Conservation (phyloP, 768 basidiomycete genomes). For the Kwoniella botswanensis region DNA sequence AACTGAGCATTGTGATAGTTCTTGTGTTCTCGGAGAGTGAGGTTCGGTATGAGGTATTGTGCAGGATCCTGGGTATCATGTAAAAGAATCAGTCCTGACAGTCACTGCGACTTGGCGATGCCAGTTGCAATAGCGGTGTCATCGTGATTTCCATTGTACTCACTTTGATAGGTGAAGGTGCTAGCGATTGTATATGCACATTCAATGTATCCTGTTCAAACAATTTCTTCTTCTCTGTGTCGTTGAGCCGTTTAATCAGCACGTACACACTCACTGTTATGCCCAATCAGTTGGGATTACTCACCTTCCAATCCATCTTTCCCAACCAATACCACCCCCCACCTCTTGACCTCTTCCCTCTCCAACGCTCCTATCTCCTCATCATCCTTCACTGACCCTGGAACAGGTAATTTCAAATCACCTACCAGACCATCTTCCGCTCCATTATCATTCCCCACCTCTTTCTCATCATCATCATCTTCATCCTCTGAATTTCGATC, state of each 20-base stretch:
- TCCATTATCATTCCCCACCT: slow-evolving; percentile 38
- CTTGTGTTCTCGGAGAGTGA: slow-evolving; percentile 30
- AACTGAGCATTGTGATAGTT: slow-evolving; percentile 33
- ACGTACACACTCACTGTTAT: no score
- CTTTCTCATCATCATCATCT: slow-evolving; percentile 25
- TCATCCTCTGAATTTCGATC: slow-evolving; percentile 48
- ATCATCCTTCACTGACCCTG: slow-evolving; percentile 10
- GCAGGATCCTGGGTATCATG: slow-evolving; percentile 40
- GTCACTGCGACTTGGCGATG: background rate
- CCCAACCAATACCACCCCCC: slow-evolving; percentile 46
- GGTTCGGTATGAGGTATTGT: slow-evolving; percentile 42
- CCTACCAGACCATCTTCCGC: slow-evolving; percentile 13
- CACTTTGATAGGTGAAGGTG: slow-evolving; percentile 41
- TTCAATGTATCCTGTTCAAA: slow-evolving; percentile 38
- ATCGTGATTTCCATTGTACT: slow-evolving; percentile 8
- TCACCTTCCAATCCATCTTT: slow-evolving; percentile 42
- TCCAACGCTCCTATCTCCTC: slow-evolving; percentile 22
- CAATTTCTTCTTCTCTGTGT: slow-evolving; percentile 37
- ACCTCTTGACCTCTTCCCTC: slow-evolving; percentile 22
- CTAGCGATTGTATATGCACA: slow-evolving; percentile 47
- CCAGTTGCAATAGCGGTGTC: background rate
- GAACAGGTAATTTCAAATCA: background rate
- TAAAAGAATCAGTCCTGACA: background rate
- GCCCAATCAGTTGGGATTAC: background rate
- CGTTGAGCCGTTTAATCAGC: background rate